Conservation (phyloP, 345 rosid genomes). For the Carallia brachiata region DNA sequence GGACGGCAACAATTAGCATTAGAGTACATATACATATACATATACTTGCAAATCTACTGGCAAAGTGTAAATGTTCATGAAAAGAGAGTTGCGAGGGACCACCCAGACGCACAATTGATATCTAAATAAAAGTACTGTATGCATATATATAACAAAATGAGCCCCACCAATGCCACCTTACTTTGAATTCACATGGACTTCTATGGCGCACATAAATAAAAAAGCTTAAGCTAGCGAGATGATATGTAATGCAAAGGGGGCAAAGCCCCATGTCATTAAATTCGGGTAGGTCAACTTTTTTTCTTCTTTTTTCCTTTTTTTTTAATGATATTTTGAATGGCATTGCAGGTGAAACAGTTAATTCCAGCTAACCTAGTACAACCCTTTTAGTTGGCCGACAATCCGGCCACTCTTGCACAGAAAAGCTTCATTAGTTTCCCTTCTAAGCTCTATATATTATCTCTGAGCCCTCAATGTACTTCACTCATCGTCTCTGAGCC, state of each 20-base stretch:
- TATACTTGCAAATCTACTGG: too few species aligned
- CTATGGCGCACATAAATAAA: background rate
- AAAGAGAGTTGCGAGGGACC: too few species aligned
- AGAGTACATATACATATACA: too few species aligned
- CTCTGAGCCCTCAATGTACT: background rate
- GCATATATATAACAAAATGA: background rate
- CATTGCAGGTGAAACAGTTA: background rate
- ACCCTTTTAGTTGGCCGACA: constrained; percentile 12
- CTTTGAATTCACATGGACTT: constrained; percentile 1
- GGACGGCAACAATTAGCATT: too few species aligned
- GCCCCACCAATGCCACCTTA: background rate
- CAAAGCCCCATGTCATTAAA: background rate
- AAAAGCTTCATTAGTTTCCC: background rate
- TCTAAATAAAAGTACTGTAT: too few species aligned
- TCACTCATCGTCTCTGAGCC: background rate
- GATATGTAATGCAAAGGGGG: background rate
- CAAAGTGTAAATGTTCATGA: too few species aligned
- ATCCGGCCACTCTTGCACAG: background rate
- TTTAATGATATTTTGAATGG: background rate
- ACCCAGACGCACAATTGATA: too few species aligned
- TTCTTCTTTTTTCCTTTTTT: background rate
- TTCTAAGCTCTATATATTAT: background rate
- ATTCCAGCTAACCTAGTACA: background rate
- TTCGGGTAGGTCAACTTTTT: background rate
- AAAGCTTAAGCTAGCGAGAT: too few species aligned